A percentile compares a stretch with the other conserved stretches of the same genome.
These are phyloP conservation scores for Boletales sp. DNA, from an alignment of 768 basidiomycete species.

Conservation along the genomic window DNA sequence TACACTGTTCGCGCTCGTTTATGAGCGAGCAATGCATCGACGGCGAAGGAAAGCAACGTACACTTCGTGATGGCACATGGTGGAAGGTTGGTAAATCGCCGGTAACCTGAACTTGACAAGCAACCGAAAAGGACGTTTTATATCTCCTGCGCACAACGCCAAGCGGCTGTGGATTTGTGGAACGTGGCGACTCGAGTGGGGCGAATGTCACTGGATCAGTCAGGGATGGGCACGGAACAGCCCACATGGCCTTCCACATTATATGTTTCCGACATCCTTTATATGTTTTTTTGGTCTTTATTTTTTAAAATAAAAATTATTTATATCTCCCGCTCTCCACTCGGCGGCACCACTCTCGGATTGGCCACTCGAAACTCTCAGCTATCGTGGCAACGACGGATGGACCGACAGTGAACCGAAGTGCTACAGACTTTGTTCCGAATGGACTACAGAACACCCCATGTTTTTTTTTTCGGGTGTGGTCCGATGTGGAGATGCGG, in stretches of 20 bases:
- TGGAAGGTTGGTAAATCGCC: background rate
- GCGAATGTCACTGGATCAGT: background rate
- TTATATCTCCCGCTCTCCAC: too few relatives aligned
- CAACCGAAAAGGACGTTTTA: background rate
- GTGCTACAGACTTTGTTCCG: too few relatives aligned
- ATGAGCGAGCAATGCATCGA: background rate
- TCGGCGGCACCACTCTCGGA: too few relatives aligned
- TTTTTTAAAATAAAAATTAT: too few relatives aligned
- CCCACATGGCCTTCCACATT: background rate
- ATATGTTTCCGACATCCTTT: background rate
- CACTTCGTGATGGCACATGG: slow-evolving; percentile 38
- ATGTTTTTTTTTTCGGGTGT: too few relatives aligned
- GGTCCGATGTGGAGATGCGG: too few relatives aligned
- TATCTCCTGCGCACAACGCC: slow-evolving; percentile 5
- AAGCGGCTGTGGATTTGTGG: slow-evolving; percentile 13
- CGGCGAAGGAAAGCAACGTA: slow-evolving; percentile 8
- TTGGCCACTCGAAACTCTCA: too few relatives aligned
- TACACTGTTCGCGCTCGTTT: slow-evolving; percentile 21
- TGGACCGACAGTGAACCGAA: too few relatives aligned
- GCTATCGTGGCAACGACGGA: slow-evolving; percentile 2
- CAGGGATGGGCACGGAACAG: background rate
- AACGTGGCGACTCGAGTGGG: slow-evolving; percentile 8
- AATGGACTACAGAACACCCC: too few relatives aligned
- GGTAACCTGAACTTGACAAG: background rate
- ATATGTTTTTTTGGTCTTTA: background rate